Conservation (phyloP, 1,284 basidiomycete genomes). For the Athelia sp. region DNA sequence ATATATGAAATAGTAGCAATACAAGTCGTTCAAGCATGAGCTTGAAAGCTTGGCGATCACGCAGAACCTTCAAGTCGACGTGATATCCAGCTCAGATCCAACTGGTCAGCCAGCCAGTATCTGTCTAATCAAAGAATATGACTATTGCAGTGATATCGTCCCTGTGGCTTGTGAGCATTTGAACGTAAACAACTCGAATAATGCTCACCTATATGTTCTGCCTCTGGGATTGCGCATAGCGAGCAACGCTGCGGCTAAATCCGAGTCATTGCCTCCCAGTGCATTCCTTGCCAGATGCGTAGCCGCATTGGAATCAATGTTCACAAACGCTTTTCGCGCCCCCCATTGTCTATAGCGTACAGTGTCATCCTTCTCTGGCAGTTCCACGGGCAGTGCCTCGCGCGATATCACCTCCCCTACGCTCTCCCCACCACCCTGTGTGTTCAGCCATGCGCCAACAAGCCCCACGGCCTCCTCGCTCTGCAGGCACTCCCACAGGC, state of each 20-base stretch:
- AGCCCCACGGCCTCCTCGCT: conserved; percentile 58
- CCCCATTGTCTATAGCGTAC: conserved; percentile 33
- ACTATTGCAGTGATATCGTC: conserved; percentile 12
- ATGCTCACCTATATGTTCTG: conserved; percentile 32
- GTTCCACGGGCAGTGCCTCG: conserved; percentile 16
- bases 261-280: conserved; percentile 49
- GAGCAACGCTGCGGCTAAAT: conserved; percentile 42
- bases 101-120: too few species aligned
- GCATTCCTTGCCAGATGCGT: conserved; percentile 58
- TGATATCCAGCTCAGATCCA: too few species aligned
- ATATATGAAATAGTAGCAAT: too few species aligned
- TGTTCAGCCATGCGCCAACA: conserved; percentile 41
- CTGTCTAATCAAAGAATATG: conserved; percentile 9
- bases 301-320: conserved; percentile 42
- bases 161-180: conserved; percentile 4
- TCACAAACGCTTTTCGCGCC: conserved; percentile 36
- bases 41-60: too few species aligned
- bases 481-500: conserved; percentile 55
- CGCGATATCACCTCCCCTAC: conserved; percentile 8
- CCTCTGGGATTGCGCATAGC: conserved; percentile 33
- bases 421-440: conserved; percentile 4
- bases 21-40: too few species aligned
- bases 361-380: conserved; percentile 24
- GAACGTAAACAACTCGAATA: not conserved
- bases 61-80: too few species aligned